These are phyloP conservation scores for Elsinoe arachidis DNA, from an alignment of 2,329 filamentous ascomycete genomes.

Conservation along the genomic window DNA sequence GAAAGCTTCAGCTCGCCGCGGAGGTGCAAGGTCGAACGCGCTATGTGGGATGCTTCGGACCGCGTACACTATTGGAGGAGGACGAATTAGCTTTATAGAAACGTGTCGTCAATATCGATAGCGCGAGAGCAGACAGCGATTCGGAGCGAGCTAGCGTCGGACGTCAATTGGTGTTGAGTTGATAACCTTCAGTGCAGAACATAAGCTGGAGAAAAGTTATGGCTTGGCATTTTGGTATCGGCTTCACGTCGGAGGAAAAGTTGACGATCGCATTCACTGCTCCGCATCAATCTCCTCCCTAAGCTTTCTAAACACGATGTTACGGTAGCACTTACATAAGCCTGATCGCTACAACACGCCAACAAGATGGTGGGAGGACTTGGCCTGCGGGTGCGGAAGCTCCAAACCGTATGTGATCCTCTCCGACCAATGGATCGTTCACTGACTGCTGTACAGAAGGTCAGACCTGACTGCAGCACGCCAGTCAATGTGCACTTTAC, in stretches of 20 bases:
- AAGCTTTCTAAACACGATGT: not conserved
- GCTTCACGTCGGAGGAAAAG: conserved; percentile 11
- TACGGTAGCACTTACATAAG: not conserved
- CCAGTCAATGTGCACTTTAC: conserved; percentile 20
- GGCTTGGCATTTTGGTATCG: conserved; percentile 15
- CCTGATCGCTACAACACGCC: not conserved
- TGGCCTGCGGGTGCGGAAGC: conserved; percentile 62
- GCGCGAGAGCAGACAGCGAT: not conserved
- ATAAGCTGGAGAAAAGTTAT: conserved; percentile 11
- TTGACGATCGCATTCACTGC: not conserved
- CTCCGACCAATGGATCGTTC: not conserved
- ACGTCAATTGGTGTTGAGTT: not conserved
- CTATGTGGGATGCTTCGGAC: not conserved
- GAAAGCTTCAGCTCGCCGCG: not conserved
- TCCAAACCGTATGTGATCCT: conserved; percentile 55
- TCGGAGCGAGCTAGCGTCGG: not conserved
- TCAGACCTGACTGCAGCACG: not conserved
- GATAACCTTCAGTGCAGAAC: not conserved
- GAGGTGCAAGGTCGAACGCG: not conserved
- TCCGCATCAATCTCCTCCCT: not conserved
- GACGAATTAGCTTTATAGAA: not conserved
- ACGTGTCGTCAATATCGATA: not conserved
- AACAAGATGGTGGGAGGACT: conserved; percentile 26
- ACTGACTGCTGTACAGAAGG: conserved; percentile 16
- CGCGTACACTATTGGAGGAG: not conserved